Evolutionary conservation across 2,329 filamentous ascomycete genomes (phyloP).

Genomic region (Teratosphaeria gauchensis): DNA sequence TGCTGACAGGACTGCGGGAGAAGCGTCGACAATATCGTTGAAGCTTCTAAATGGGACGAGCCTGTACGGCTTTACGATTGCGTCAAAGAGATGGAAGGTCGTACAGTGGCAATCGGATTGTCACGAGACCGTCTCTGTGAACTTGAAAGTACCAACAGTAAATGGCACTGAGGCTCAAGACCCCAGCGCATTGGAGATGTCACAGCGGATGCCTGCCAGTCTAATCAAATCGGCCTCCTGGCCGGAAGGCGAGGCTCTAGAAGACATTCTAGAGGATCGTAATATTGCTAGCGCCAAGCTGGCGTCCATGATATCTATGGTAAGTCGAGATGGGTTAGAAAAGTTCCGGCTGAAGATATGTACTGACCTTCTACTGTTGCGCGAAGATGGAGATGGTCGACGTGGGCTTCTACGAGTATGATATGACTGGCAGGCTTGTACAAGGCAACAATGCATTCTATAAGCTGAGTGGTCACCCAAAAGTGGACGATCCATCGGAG

Average conservation of each 20-base stretch:
- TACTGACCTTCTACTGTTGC: too few species aligned
- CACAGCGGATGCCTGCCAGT: not conserved
- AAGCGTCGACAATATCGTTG: not conserved
- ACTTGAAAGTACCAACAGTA: not conserved
- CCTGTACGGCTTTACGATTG: not conserved
- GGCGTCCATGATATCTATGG: conserved; percentile 6
- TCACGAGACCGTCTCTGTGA: not conserved
- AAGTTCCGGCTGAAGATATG: too few species aligned
- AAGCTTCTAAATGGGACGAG: not conserved
- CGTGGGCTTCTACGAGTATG: conserved; percentile 15
- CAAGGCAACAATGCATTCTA: conserved; percentile 15
- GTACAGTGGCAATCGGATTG: not conserved
- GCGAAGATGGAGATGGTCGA: conserved; percentile 12
- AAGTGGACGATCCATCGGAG: not conserved
- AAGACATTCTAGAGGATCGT: conserved; percentile 1
- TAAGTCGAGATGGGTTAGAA: not conserved
- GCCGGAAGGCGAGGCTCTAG: not conserved
- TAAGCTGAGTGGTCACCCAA: conserved; percentile 10
- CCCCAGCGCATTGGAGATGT: not conserved
- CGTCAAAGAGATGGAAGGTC: not conserved
- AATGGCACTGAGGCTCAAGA: not conserved
- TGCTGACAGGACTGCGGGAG: not conserved
- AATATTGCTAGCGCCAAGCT: conserved; percentile 8
- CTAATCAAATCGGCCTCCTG: not conserved
- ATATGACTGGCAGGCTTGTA: conserved; percentile 8